These are phyloP conservation scores for Pythium vanterpoolii DNA, from an alignment of 352 stramenopile species.

Conservation along the genomic window DNA sequence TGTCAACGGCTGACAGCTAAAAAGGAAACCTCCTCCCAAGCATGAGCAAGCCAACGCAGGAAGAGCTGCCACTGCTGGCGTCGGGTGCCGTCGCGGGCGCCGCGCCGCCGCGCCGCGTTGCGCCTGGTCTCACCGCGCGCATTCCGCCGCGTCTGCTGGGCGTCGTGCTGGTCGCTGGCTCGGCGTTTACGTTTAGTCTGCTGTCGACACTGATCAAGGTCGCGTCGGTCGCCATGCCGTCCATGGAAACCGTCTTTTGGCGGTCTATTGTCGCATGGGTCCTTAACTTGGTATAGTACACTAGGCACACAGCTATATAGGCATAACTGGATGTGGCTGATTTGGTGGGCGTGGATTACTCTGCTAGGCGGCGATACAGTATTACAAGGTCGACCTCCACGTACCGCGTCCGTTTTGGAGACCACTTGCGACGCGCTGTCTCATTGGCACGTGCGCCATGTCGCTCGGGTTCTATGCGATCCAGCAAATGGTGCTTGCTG, in stretches of 20 bases:
- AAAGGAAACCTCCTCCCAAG: too few relatives aligned
- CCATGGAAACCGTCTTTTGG: constrained; percentile 70
- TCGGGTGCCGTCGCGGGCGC: neutral
- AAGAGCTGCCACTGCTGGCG: constrained; percentile 10
- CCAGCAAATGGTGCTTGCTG: constrained; percentile 52
- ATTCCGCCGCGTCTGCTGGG: constrained; percentile 23
- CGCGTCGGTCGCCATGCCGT: constrained; percentile 40
- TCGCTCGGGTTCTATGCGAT: constrained; percentile 50
- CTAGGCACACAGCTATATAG: too few relatives aligned
- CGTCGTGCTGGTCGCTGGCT: constrained; percentile 42
- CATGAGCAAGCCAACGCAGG: constrained; percentile 3
- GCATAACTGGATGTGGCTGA: too few relatives aligned
- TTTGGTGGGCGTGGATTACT: neutral
- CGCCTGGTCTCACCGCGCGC: neutral
- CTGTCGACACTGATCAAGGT: constrained; percentile 62
- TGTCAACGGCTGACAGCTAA: too few relatives aligned
- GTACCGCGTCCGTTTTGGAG: constrained; percentile 37
- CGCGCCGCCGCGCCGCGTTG: neutral
- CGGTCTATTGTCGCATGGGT: constrained; percentile 50
- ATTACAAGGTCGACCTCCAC: constrained; percentile 23
- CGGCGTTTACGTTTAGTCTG: constrained; percentile 57
- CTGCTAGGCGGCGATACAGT: constrained; percentile 24
- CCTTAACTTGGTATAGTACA: constrained; percentile 40
- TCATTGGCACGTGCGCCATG: constrained; percentile 46
- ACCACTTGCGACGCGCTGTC: constrained; percentile 35